These are phyloP conservation scores for Trichoderma sp. DNA, from an alignment of 2,329 filamentous ascomycete genomes.

Conservation along the genomic window DNA sequence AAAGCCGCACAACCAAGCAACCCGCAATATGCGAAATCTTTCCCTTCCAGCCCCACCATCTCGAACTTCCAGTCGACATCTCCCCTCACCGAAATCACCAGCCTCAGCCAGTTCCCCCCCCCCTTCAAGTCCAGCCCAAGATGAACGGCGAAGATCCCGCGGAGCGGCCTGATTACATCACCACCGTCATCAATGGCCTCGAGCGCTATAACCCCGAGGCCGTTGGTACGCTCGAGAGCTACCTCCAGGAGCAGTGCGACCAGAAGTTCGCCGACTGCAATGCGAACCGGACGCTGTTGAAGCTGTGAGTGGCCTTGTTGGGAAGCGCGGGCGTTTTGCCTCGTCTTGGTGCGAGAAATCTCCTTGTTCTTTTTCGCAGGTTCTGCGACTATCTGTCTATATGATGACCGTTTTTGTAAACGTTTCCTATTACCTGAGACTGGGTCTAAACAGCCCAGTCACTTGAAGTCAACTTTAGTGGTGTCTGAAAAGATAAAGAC, in stretches of 20 bases:
- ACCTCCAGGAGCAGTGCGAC: conserved; percentile 92
- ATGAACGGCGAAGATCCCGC: conserved; percentile 81
- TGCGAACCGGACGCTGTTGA: conserved; percentile 91
- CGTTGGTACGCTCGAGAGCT: conserved; percentile 87
- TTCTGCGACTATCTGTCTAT: not conserved
- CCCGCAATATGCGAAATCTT: conserved; percentile 44
- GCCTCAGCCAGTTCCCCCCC: not conserved
- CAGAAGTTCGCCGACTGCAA: conserved; percentile 92
- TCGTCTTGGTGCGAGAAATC: not conserved
- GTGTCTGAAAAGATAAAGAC: conserved; percentile 59
- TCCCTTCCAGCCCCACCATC: conserved; percentile 40
- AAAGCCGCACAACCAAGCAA: conserved; percentile 38
- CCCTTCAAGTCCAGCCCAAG: conserved; percentile 34
- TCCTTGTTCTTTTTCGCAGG: not conserved
- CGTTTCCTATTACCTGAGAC: conserved; percentile 99
- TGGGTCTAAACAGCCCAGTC: conserved; percentile 39
- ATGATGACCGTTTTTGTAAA: conserved; percentile 76
- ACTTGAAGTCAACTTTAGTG: conserved; percentile 51
- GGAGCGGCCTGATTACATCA: conserved; percentile 88
- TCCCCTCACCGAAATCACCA: conserved; percentile 20
- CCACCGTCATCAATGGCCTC: conserved; percentile 90
- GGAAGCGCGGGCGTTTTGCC: not conserved
- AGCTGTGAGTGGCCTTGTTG: conserved; percentile 70
- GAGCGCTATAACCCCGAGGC: conserved; percentile 99
- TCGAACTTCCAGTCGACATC: conserved; percentile 35